A percentile compares a stretch with the other conserved stretches of the same genome.
Conservation (phyloP, 768 basidiomycete genomes). For the Leucosporidium creatinivorum region DNA sequence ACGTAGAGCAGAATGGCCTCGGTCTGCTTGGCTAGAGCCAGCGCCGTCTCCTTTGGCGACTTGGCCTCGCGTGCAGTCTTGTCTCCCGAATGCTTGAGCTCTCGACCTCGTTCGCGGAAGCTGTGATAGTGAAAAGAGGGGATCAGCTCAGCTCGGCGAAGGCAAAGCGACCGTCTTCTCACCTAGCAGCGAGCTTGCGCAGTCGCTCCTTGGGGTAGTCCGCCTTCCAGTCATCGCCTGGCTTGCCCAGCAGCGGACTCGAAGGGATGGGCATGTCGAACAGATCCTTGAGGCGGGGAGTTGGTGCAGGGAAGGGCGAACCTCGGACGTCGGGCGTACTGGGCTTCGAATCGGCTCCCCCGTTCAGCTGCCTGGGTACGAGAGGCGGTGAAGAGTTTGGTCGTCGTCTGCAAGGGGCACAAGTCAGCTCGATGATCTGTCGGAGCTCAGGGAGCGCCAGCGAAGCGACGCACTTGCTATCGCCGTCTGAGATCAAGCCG, state of each 20-base stretch:
- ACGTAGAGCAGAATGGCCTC: conserved; percentile 78
- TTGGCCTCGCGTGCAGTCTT: conserved; percentile 53
- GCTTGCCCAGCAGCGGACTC: conserved; percentile 24
- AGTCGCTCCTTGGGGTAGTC: conserved; percentile 27
- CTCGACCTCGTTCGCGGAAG: conserved; percentile 62
- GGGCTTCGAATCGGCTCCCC: conserved; percentile 45
- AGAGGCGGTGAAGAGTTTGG: conserved; percentile 40
- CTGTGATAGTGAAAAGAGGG: conserved; percentile 49
- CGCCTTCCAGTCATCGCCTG: conserved; percentile 39
- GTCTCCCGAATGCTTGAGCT: conserved; percentile 77
- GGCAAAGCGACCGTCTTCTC: background rate
- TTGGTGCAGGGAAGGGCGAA: conserved; percentile 30
- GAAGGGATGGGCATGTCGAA: too few relatives aligned
- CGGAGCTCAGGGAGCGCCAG: background rate
- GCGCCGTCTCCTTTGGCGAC: conserved; percentile 64
- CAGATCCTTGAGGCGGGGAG: conserved; percentile 37
- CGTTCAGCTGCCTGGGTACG: conserved; percentile 43
- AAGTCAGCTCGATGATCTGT: too few relatives aligned
- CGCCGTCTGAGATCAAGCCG: background rate
- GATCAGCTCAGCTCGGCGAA: conserved; percentile 58
- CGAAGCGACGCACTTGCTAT: background rate
- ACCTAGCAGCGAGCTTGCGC: conserved; percentile 36
- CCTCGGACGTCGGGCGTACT: conserved; percentile 39
- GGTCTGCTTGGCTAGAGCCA: conserved; percentile 69
- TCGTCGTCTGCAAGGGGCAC: too few relatives aligned